Evolutionary conservation across 2,329 filamentous ascomycete genomes (phyloP), one percentile per base, ranked within the genome.

Genomic region (Colletotrichum brevisporum): DNA sequence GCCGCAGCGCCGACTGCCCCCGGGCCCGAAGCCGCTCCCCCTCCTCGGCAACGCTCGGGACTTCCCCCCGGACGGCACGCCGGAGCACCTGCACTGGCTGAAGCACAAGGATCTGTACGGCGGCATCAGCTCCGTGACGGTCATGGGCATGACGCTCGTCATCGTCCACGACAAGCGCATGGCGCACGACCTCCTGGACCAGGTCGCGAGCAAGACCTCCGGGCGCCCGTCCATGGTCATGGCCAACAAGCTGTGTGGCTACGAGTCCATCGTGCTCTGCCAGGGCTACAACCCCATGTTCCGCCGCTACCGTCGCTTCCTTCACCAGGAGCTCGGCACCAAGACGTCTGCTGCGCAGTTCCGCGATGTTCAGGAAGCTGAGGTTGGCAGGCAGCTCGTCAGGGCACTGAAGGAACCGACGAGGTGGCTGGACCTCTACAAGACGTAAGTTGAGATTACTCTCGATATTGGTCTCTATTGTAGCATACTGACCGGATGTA

Each of bases 41-140:
- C 15, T 88, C 0, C 36, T 88, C 4, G 86, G 86, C 4, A 88
- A 88, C 71, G 70, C 88, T 16, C 69, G 72, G 1, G 85, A 88
- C 69, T 75, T 88, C 12, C 86, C 86, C 0, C 74, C 78, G 0
- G 58, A 67, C 0, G 79, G 78, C 1, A 71, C 67, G 6, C 76
- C 73, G 5, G 81, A 83, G 67, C 81, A 77, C 67, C 70, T 78
- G 53, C 81, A 83, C 62, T 84, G 82, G 82, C 57, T 80, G 36
- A 78, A 80, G 66, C 78, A 80, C 66, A 83, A 81, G 60, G 77
- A 82, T 6, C 51, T 72, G 0, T 82, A 83, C 48, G 81, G 81
- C 0, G 75, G 76, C 0, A 75, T 82, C 6, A 81, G 80, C 65
- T 83, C 81, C 5, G 68, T 85, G 5, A 83, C 77, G 0, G 75